Evolutionary conservation across 2,329 filamentous ascomycete species (phyloP).

Genomic region (Coniochaeta prunicola): DNA sequence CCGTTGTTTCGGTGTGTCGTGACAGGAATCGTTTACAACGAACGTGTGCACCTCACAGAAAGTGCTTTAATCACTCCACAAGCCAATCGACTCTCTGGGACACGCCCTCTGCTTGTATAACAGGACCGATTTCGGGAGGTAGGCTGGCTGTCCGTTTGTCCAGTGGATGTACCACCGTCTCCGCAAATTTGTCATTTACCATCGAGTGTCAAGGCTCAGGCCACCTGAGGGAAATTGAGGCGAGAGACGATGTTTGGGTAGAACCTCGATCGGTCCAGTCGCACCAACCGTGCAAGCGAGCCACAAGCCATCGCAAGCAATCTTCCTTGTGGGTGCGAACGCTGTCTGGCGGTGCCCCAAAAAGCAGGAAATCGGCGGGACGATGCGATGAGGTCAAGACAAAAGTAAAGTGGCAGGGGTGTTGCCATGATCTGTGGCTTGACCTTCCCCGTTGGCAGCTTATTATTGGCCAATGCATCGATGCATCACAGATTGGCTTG

Average conservation of each 20-base stretch:
- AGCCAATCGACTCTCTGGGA: not conserved
- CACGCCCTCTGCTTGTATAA: not conserved
- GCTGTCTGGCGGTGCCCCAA: not conserved
- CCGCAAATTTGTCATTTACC: not conserved
- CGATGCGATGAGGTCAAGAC: slow-evolving; percentile 1
- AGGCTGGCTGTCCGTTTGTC: not conserved
- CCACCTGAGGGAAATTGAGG: not conserved
- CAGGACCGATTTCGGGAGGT: not conserved
- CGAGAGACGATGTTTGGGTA: not conserved
- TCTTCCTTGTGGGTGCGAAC: not conserved
- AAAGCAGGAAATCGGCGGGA: not conserved
- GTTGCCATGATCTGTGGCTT: slow-evolving; percentile 4
- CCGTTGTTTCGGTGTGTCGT: not conserved
- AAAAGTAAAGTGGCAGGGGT: not conserved
- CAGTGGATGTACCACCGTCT: not conserved
- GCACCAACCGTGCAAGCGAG: not conserved
- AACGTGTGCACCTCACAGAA: not conserved
- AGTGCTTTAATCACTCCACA: not conserved
- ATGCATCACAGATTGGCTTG: slow-evolving; percentile 2
- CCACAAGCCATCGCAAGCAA: not conserved
- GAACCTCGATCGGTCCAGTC: not conserved
- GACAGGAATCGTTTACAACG: not conserved
- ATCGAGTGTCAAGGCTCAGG: not conserved
- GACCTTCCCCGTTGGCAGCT: slow-evolving; percentile 8
- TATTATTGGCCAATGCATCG: slow-evolving; percentile 13